phyloP scores from a whole-genome alignment of 2,329 filamentous ascomycete genomes.

The Sporothrix protearum region DNA sequence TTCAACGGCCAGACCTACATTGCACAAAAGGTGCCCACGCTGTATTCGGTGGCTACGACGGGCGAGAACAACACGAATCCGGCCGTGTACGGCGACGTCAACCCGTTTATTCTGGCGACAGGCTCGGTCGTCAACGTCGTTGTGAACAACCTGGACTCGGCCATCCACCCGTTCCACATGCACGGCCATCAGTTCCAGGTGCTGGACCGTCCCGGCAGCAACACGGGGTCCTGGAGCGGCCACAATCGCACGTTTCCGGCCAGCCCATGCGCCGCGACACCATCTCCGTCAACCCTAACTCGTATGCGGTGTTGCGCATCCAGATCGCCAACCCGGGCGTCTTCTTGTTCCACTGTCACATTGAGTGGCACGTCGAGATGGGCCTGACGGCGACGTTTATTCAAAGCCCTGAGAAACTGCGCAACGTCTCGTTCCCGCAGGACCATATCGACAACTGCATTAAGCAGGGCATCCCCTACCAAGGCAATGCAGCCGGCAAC shows the following conservation, averaged over 20 bases:
- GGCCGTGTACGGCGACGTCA: slow-evolving; percentile 43
- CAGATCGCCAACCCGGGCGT: slow-evolving; percentile 51
- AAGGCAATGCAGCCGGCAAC: slow-evolving; percentile 67
- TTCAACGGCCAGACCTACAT: slow-evolving; percentile 67
- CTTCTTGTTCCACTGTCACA: slow-evolving; percentile 58
- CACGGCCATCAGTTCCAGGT: slow-evolving; percentile 57
- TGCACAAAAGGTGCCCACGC: slow-evolving; percentile 63
- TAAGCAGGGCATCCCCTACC: slow-evolving; percentile 45
- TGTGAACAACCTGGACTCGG: slow-evolving; percentile 48
- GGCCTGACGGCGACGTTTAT: slow-evolving; percentile 55
- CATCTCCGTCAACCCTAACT: slow-evolving; percentile 40
- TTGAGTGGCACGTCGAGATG: slow-evolving; percentile 60
- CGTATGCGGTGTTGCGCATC: slow-evolving; percentile 52
- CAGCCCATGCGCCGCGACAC: slow-evolving; percentile 40
- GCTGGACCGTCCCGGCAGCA: slow-evolving; percentile 40
- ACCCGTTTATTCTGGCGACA: slow-evolving; percentile 41
- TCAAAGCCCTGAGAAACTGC: slow-evolving; percentile 56
- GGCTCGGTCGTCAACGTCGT: slow-evolving; percentile 46
- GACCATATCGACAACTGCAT: slow-evolving; percentile 52
- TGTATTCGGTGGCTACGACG: slow-evolving; percentile 66
- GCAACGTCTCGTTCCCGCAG: slow-evolving; percentile 52
- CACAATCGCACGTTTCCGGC: slow-evolving; percentile 32
- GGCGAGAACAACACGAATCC: slow-evolving; percentile 44
- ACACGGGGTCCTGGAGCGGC: slow-evolving; percentile 39
- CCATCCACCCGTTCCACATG: slow-evolving; percentile 51